Conservation (phyloP, 805 yeast genomes). For the Schizosaccharomyces lindneri region DNA sequence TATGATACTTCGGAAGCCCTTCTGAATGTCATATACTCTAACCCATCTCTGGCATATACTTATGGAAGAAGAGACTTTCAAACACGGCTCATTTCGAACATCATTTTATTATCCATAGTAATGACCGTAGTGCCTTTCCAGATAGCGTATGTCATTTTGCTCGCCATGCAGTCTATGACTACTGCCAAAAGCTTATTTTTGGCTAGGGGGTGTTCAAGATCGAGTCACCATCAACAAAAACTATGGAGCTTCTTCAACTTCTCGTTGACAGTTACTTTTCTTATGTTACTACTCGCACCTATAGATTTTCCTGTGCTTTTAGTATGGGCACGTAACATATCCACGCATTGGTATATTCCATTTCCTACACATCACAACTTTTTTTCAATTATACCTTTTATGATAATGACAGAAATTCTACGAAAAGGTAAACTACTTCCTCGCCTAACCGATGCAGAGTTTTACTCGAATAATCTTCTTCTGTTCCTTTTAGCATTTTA, state of each 20-base stretch:
- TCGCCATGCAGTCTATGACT: constrained; percentile 32
- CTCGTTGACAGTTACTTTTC: constrained; percentile 33
- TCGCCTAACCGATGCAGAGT: constrained; percentile 5
- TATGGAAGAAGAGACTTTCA: neutral
- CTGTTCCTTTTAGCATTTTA: neutral
- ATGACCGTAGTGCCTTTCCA: constrained; percentile 57
- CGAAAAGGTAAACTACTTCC: constrained; percentile 26
- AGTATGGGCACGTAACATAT: constrained; percentile 60
- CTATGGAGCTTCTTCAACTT: constrained; percentile 23
- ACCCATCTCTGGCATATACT: neutral
- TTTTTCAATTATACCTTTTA: constrained; percentile 49
- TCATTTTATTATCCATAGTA: constrained; percentile 20
- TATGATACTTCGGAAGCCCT: neutral
- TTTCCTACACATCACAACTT: constrained; percentile 71
- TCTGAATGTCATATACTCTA: neutral
- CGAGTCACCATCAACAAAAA: neutral
- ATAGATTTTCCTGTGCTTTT: constrained; percentile 52
- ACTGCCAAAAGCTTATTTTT: neutral
- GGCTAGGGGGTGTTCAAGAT: neutral
- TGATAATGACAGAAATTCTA: constrained; percentile 32
- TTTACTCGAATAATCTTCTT: neutral
- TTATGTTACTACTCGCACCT: constrained; percentile 60
- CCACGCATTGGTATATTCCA: constrained; percentile 58
- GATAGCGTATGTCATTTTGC: constrained; percentile 39
- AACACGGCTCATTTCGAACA: constrained; percentile 6